phyloP scores from a whole-genome alignment of 768 basidiomycete genomes.

The Boletus barrowsii region DNA sequence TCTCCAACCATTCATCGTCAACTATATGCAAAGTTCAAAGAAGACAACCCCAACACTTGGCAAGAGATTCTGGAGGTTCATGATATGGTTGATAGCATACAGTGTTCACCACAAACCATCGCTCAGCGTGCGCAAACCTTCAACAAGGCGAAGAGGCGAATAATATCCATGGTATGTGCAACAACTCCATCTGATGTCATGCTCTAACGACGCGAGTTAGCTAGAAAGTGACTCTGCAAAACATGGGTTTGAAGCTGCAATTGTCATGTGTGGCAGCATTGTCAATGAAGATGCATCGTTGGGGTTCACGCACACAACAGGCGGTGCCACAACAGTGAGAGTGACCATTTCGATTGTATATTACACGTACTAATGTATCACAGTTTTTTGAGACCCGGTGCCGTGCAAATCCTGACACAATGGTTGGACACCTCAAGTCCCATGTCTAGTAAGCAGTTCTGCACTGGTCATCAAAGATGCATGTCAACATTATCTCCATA shows the following conservation, averaged over 20 bases:
- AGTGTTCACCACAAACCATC: not conserved
- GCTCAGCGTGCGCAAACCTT: not conserved
- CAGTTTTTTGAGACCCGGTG: slow-evolving; percentile 1
- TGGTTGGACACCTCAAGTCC: slow-evolving; percentile 4
- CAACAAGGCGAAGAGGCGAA: not conserved
- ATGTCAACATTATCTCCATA: not conserved
- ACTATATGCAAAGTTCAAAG: slow-evolving; percentile 4
- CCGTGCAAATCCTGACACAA: not conserved
- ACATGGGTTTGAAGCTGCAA: not conserved
- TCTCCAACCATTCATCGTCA: not conserved
- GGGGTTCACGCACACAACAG: not conserved
- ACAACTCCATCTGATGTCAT: not conserved
- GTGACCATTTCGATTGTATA: too few species aligned
- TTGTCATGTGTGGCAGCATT: slow-evolving; percentile 1
- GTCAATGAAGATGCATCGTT: not conserved
- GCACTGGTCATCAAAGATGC: not conserved
- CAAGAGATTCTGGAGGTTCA: slow-evolving; percentile 6
- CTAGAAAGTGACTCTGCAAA: not conserved
- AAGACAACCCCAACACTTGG: slow-evolving; percentile 3
- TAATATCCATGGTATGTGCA: not conserved
- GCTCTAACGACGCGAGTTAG: not conserved
- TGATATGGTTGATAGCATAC: not conserved
- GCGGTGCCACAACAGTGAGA: too few species aligned
- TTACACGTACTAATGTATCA: too few species aligned
- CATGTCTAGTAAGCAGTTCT: not conserved